These are phyloP conservation scores for Bruguiera sexangula DNA, from an alignment of 345 rosid genomes.

Conservation along the genomic window DNA sequence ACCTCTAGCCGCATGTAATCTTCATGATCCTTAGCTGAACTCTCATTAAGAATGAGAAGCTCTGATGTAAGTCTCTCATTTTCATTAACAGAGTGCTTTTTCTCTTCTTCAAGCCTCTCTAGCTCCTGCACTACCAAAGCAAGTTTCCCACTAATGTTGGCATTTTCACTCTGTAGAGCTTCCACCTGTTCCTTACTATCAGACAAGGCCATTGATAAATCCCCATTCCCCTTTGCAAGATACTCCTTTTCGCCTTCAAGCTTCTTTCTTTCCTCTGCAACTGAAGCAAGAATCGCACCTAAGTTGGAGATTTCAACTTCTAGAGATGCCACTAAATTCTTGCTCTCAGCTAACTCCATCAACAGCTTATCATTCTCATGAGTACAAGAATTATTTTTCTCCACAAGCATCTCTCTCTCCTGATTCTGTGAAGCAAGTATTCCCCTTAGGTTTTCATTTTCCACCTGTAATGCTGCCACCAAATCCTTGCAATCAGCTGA, in stretches of 20 bases:
- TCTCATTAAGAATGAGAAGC: constrained; percentile 49
- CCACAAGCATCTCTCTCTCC: constrained; percentile 46
- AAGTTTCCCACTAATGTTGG: constrained; percentile 43
- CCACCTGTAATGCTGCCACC: constrained; percentile 42
- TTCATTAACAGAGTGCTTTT: constrained; percentile 41
- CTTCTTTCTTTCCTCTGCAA: constrained; percentile 16
- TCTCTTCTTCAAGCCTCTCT: constrained; percentile 57
- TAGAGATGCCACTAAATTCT: constrained; percentile 46
- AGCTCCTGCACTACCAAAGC: constrained; percentile 39
- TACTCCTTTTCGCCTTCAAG: constrained; percentile 26
- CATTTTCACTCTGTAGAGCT: constrained; percentile 48
- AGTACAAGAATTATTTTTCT: constrained; percentile 37
- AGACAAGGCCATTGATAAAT: constrained; percentile 39
- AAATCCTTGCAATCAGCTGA: constrained; percentile 42
- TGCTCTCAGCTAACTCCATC: constrained; percentile 55
- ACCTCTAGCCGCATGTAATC: constrained; percentile 37
- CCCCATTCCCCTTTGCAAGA: constrained; percentile 44
- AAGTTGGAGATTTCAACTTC: constrained; percentile 45
- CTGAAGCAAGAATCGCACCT: constrained; percentile 33
- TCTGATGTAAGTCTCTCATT: constrained; percentile 54
- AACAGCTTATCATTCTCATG: constrained; percentile 50
- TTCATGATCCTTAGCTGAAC: constrained; percentile 39
- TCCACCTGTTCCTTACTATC: constrained; percentile 46
- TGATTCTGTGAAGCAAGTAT: constrained; percentile 40
- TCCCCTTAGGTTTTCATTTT: constrained; percentile 51